Percentiles rank a stretch among this genome's conserved stretches.
These are phyloP conservation scores for Amanita phalloides DNA, from an alignment of 768 basidiomycete genomes.

Conservation along the genomic window DNA sequence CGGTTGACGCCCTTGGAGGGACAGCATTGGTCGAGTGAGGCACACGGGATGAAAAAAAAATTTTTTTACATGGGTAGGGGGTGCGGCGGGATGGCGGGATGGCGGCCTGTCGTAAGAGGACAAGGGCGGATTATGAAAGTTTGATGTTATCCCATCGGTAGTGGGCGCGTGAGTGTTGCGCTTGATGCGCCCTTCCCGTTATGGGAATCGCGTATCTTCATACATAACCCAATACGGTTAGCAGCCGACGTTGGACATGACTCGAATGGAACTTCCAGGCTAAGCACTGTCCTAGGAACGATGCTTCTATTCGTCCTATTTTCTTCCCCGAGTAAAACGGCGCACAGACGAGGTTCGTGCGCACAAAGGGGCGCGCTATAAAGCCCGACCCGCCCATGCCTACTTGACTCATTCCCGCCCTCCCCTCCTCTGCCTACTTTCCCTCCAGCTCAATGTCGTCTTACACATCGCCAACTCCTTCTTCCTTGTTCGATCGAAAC, in stretches of 20 bases:
- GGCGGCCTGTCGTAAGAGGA: background rate
- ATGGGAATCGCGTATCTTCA: background rate
- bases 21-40: too few species aligned
- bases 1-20: too few species aligned
- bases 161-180: background rate
- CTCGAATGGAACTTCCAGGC: background rate
- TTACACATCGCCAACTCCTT: background rate
- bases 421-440: background rate
- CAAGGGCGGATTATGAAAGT: background rate
- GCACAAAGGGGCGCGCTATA: slow-evolving; percentile 1
- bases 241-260: background rate
- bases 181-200: background rate
- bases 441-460: background rate
- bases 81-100: background rate
- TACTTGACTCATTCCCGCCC: background rate
- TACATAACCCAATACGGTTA: background rate
- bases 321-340: background rate
- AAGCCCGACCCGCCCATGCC: background rate
- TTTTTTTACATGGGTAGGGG: too few species aligned
- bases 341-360: background rate
- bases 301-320: background rate
- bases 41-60: too few species aligned
- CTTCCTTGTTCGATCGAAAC: slow-evolving; percentile 3
- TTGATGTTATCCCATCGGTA: background rate
- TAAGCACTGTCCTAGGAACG: background rate